A percentile compares a stretch with the other conserved stretches of the same genome.
These are phyloP conservation scores for Adansonia gregorii DNA, from an alignment of 441 rosid species.

Conservation along the genomic window DNA sequence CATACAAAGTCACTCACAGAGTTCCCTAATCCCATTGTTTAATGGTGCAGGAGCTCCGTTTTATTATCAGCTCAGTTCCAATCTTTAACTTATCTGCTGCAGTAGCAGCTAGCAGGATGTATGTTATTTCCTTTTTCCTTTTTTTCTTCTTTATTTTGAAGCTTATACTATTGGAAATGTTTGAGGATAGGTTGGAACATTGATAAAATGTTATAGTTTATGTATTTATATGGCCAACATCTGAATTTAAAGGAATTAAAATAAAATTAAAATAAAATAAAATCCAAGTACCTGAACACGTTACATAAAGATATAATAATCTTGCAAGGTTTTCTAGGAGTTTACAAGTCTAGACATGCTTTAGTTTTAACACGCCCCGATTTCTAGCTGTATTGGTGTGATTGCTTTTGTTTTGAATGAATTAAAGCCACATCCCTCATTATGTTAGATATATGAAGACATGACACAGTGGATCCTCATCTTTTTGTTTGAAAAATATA, in stretches of 20 bases:
- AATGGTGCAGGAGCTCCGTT: slow-evolving; percentile 85
- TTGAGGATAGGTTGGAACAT: too few species aligned
- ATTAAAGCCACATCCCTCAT: not conserved
- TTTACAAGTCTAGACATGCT: not conserved
- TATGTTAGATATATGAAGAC: not conserved
- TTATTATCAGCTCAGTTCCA: slow-evolving; percentile 89
- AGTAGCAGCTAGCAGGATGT: slow-evolving; percentile 87
- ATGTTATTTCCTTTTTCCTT: slow-evolving; percentile 31
- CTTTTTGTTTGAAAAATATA: not conserved
- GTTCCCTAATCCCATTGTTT: slow-evolving; percentile 22
- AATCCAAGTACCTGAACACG: not conserved
- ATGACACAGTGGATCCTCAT: not conserved
- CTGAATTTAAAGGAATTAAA: slow-evolving; percentile 3
- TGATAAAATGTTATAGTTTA: not conserved
- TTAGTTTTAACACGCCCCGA: slow-evolving; percentile 1
- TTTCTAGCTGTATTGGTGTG: not conserved
- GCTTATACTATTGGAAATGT: not conserved
- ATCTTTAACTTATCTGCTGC: slow-evolving; percentile 94
- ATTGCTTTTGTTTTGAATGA: not conserved
- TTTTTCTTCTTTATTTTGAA: slow-evolving; percentile 12
- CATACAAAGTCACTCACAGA: slow-evolving; percentile 27
- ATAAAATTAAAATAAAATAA: too few species aligned
- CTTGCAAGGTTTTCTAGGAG: slow-evolving; percentile 8
- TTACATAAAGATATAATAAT: not conserved
- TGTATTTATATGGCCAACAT: slow-evolving; percentile 1